Conservation (phyloP, 176 grass and related monocot genomes). For the Zizania latifolia region DNA sequence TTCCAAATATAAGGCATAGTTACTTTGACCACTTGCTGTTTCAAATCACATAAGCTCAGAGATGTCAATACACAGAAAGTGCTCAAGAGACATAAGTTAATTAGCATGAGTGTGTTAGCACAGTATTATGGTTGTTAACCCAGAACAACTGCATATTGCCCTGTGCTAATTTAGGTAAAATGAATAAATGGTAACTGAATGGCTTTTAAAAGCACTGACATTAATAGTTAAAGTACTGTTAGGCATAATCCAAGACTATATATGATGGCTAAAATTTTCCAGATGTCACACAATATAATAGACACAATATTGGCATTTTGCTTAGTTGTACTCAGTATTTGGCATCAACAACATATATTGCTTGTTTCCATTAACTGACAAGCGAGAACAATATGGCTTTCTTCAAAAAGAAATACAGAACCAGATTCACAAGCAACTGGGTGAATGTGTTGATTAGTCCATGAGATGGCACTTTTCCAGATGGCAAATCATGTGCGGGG, state of each 20-base stretch:
- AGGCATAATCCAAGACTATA: not conserved
- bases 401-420: constrained; percentile 1
- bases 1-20: too few relatives aligned
- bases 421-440: not conserved
- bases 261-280: not conserved
- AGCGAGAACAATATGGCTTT: not conserved
- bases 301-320: not conserved
- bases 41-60: not conserved
- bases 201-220: not conserved
- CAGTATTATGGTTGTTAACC: not conserved
- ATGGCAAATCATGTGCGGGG: not conserved
- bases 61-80: not conserved
- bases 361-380: not conserved
- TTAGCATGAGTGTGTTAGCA: not conserved
- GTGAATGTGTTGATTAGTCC: not conserved
- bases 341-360: not conserved
- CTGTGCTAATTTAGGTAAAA: not conserved
- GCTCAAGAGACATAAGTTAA: not conserved
- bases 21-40: too few relatives aligned
- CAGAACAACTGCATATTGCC: not conserved
- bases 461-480: too few relatives aligned
- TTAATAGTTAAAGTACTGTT: constrained; percentile 7
- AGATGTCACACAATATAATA: not conserved
- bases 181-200: not conserved
- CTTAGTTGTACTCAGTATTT: not conserved